Base-by-base conservation (phyloP, 257 asterid genomes). In the Striga asiatica region DNA sequence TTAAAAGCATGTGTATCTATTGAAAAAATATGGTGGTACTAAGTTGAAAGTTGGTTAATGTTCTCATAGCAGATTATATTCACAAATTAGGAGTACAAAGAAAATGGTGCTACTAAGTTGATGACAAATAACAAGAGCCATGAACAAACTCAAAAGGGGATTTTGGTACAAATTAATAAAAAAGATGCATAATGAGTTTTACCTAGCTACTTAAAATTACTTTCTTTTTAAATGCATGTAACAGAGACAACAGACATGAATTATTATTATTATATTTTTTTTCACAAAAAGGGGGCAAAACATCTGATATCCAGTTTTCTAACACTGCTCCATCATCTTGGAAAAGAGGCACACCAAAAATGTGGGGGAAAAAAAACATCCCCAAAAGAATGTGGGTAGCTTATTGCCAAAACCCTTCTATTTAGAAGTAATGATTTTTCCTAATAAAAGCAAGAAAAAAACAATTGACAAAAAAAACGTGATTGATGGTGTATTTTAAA, bases 321-420 rank as follows among this genome's bases (percentile, higher is more conserved):
- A 55, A 50, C 67, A 41, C 60, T 71, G 69, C 42, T 63, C 75
- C 60, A 65, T 71, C 75, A 70, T 71, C 77, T 60, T 43, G 81
- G 70, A 58, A 70, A 72, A 61, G 58, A 61, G 61, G 41, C 76
- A 61, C 48, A 41, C 66, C 66, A 61, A 56, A 50, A 24, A 11
- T 39, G 27, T 42, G 61, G 43, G 42, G 59, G 49, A 20, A 11
- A 38, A 7, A 3, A 38, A 8, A 32, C 2, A 32, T 32, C 2
- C 38, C 38, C 38, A n/a, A 6, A 32, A 32, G 38, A 32, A 32
- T n/a, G n/a, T n/a, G n/a, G n/a, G n/a, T n/a, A n/a, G n/a, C n/a
- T n/a, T n/a, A n/a, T n/a, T n/a, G n/a, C n/a, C n/a, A n/a, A n/a
- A n/a, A n/a, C n/a, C n/a, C n/a, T n/a, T n/a, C n/a, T n/a, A n/a